Evolutionary conservation across 495 filamentous ascomycete species (phyloP).

Genomic region (Entonaema liquescens): DNA sequence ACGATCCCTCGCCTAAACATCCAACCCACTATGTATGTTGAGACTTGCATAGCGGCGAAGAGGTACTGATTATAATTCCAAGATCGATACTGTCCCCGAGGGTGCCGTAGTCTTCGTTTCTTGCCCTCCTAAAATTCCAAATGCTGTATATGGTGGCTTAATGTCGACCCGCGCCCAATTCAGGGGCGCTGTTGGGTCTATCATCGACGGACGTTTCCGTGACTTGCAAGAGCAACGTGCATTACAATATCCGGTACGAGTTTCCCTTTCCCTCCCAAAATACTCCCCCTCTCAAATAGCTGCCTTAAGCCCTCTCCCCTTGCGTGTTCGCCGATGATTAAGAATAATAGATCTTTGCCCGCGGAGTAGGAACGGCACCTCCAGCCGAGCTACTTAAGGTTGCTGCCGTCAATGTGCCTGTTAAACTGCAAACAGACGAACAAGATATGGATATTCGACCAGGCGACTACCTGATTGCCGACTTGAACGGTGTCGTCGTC

Average conservation of each 20-base stretch:
- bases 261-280: background rate
- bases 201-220: slow-evolving; percentile 67
- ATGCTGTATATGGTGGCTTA: slow-evolving; percentile 67
- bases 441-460: slow-evolving; percentile 61
- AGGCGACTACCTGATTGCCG: slow-evolving; percentile 66
- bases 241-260: slow-evolving; percentile 54
- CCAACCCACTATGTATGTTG: slow-evolving; percentile 58
- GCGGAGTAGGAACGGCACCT: slow-evolving; percentile 62
- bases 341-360: slow-evolving; percentile 56
- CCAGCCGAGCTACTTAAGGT: slow-evolving; percentile 57
- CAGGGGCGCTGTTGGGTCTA: slow-evolving; percentile 53
- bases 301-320: background rate
- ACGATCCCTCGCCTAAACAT: slow-evolving; percentile 56
- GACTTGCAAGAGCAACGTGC: slow-evolving; percentile 68
- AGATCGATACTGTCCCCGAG: slow-evolving; percentile 64
- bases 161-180: slow-evolving; percentile 65
- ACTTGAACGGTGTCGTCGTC: slow-evolving; percentile 65
- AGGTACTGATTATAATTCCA: slow-evolving; percentile 10
- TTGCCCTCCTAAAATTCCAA: slow-evolving; percentile 59
- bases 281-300: background rate
- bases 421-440: slow-evolving; percentile 51
- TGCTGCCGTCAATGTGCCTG: slow-evolving; percentile 52
- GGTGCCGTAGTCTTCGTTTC: slow-evolving; percentile 66
- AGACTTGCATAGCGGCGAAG: background rate
- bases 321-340: background rate